Evolutionary conservation across 768 basidiomycete species (phyloP), one percentile per base, ranked within the genome.

Genomic region (Fomitopsis serialis): DNA sequence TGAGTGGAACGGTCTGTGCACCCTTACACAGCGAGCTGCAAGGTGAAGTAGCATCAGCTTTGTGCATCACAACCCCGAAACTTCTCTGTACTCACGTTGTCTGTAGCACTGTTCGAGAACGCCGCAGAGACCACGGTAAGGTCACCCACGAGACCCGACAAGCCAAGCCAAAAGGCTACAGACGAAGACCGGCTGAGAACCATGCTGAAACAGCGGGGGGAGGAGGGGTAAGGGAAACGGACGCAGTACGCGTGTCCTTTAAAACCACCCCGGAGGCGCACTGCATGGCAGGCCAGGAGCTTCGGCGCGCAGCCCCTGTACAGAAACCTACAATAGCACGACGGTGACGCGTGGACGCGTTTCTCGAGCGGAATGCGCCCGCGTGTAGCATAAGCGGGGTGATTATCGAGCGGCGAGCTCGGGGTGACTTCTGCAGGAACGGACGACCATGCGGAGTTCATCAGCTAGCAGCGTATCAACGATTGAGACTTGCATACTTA

Each of bases 21-120:
- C 22, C 52, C 61, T 22, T 57, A 68, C 67, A 67, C 58, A 8
- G 64, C 67, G 35, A 68, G 51, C 67, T 69, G 52, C 11, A 53
- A n/a, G 19, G 19, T 10, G 25, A 17, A 15, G 9, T 8, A 45
- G 22, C 2, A 42, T 52, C 2, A 61, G 48, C 29, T 45, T 45
- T 24, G 25, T 34, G 15, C 37, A 17, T 19, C 4, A 8, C 25
- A 29, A 45, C 6, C 42, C 13, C 13, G 15, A 13, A 22, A 45
- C 4, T 3, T 8, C 15, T 7, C 8, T 2, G 40, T 15, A 57
- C 60, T 23, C 25, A 61, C 61, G 42, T 61, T 61, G 50, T 61
- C 61, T 10, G 51, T 44, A 24, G 53, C 36, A 23, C 55, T 53
- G 47, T 54, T 61, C 21, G 57, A 53, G 54, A 52, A 61, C 21